Base-by-base conservation (phyloP, 192 early-diverging fungal genomes). In the Coemansia guatemalensis region DNA sequence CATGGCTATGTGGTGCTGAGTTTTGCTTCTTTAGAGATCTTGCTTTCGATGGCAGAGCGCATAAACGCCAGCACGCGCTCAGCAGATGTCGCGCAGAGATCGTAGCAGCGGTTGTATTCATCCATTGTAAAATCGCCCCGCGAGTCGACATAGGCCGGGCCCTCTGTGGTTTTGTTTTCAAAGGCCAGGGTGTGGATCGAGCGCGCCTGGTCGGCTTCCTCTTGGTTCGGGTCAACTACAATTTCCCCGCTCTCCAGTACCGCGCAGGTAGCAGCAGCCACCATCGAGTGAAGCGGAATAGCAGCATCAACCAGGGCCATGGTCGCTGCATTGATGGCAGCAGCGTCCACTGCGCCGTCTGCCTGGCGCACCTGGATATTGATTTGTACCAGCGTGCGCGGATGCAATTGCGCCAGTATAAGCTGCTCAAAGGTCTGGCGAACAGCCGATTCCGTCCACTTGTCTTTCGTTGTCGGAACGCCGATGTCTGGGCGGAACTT, bases 221-320 rank as follows among this genome's bases (percentile, higher is more conserved):
- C 76, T 12, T 65, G 64, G 5, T 86, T 90, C 20, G 95, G 95
- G 75, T 99, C 96, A 64, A 95, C 69, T 8, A 89, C 58, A 8
- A 94, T 62, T 11, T 68, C 62, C 12, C 83, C 83, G 21, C 90
- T 68, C 22, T 69, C 56, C 52, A 83, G 74, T 20, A 95, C 82
- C 26, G 88, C 86, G 57, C 89, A 93, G 0, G 88, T 85, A 0
- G 92, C 87, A 4, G 89, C 80, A 5, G 86, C 88, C 0, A 88
- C 72, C 48, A 92, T 85, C 8, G 82, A 69, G 48, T 83, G 89
- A 58, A 98, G 69, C 8, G 95, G 89, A 12, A 97, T 83, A 17
- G 92, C 95, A 8, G 95, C 93, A 71, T 99, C 94, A 49, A 98
- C 63, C 23, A 99, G 83, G 2, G 95, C 94, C 64, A 98, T 53